phyloP scores from a whole-genome alignment of 257 asterid genomes.

The Coffea eugenioides region DNA sequence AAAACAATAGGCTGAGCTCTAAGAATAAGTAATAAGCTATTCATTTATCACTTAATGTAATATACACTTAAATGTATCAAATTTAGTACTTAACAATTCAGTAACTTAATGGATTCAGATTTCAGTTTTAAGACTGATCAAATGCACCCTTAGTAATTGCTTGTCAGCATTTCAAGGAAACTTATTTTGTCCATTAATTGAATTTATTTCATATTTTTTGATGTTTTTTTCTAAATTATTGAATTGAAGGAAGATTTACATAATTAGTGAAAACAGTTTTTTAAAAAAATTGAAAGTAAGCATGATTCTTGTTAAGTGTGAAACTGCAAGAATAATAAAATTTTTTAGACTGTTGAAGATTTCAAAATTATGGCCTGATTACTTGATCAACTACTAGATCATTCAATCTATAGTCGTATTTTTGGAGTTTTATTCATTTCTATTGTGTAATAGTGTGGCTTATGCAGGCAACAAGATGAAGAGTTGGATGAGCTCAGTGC shows the following conservation, averaged over 20 bases:
- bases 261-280: background rate
- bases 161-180: background rate
- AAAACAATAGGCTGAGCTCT: background rate
- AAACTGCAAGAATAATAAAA: background rate
- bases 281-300: no score
- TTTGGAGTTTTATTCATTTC: background rate
- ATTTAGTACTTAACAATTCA: no score
- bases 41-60: no score
- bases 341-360: background rate
- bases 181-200: background rate
- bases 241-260: background rate
- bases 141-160: background rate
- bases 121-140: no score
- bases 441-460: background rate
- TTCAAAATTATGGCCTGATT: background rate
- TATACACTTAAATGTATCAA: no score
- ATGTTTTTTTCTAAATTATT: background rate
- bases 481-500: constrained; percentile 66
- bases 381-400: background rate
- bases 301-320: background rate
- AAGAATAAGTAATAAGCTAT: background rate
- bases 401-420: background rate
- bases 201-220: background rate
- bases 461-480: constrained; percentile 27
- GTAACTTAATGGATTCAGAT: no score